Conservation (phyloP, 1,284 basidiomycete genomes). For the Chiua sp. region DNA sequence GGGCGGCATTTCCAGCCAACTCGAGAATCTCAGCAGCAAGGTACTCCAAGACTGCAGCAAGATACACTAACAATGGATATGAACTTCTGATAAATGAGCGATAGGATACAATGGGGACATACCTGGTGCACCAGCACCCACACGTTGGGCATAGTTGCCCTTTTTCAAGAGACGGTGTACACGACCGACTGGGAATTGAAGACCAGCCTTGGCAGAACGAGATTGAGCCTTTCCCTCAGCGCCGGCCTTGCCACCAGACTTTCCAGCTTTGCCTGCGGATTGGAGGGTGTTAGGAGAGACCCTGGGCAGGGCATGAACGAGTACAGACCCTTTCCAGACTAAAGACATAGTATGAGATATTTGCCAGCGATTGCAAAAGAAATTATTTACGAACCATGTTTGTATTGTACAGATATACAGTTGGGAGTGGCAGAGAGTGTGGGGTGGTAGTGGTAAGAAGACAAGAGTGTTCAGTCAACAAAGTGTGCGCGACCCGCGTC, state of each 20-base stretch:
- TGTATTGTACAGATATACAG: conserved; percentile 32
- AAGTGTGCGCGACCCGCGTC: conserved; percentile 36
- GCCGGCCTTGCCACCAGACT: conserved; percentile 65
- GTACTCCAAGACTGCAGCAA: conserved; percentile 80
- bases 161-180: conserved; percentile 89
- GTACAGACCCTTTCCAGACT: conserved; percentile 56
- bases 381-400: conserved; percentile 42
- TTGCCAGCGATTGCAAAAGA: conserved; percentile 2
- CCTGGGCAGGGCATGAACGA: conserved; percentile 6
- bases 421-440: conserved; percentile 5
- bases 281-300: conserved; percentile 8
- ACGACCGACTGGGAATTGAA: conserved; percentile 90
- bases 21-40: conserved; percentile 91
- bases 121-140: conserved; percentile 85
- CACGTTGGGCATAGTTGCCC: conserved; percentile 84
- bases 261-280: conserved; percentile 57
- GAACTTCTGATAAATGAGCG: neutral
- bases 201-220: conserved; percentile 77
- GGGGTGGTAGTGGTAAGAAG: conserved; percentile 47
- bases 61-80: conserved; percentile 63
- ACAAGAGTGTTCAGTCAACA: conserved; percentile 50
- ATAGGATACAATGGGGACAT: conserved; percentile 30
- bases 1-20: conserved; percentile 85
- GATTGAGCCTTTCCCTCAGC: conserved; percentile 67
- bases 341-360: conserved; percentile 12